Conservation (phyloP, 805 yeast genomes). For the Yarrowia keelungensis region DNA sequence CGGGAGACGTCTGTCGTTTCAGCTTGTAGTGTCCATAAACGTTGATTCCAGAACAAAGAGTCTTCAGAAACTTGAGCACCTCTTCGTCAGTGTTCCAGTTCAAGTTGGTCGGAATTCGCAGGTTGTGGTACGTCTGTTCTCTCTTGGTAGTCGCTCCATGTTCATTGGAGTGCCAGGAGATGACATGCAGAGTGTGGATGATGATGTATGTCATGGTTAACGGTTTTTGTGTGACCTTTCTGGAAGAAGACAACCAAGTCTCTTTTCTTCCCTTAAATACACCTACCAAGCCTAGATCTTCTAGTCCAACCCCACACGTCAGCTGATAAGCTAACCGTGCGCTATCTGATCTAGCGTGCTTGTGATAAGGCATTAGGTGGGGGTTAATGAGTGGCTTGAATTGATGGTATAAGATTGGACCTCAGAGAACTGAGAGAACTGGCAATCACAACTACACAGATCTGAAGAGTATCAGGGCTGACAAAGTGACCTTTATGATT, state of each 20-base stretch:
- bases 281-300: no score
- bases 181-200: slow-evolving; percentile 18
- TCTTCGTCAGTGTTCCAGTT: slow-evolving; percentile 6
- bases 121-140: slow-evolving; percentile 13
- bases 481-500: not conserved
- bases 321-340: not conserved
- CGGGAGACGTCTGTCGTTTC: not conserved
- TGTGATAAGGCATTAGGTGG: not conserved
- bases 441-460: no score
- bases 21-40: slow-evolving; percentile 8
- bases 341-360: not conserved
- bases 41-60: not conserved
- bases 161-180: slow-evolving; percentile 18
- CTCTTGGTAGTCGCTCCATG: slow-evolving; percentile 15
- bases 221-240: no score
- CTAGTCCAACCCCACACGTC: not conserved
- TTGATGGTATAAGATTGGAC: no score
- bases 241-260: no score
- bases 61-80: not conserved
- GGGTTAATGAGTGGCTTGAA: no score
- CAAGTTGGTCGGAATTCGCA: not conserved
- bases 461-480: no score
- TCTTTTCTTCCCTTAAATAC: no score
- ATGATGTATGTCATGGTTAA: not conserved
- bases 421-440: no score